Base-by-base conservation (phyloP, 2,329 filamentous ascomycete genomes). In the Orbilia ellipsospora region DNA sequence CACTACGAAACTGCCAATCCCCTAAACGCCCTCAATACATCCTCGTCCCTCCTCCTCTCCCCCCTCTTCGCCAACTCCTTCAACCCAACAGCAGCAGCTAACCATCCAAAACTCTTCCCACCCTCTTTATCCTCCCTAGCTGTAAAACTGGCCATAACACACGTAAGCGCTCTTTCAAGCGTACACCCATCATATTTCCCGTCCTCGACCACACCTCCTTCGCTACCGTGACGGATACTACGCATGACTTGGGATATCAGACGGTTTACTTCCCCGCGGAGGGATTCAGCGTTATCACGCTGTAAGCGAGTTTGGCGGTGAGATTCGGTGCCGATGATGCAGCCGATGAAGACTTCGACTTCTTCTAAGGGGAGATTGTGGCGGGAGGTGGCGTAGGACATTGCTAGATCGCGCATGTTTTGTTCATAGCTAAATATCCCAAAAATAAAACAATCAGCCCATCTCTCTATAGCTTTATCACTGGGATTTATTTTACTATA, bases 301-400 rank as follows among this genome's bases (percentile, higher is more conserved):
- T 85, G 83, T 2, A 80, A 78, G 50, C 79, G 81, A 18, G 78
- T 83, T 51, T 81, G 82, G 1, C 80, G 79, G 13, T 83, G 84
- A 8, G 83, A 83, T 72, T 84, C 85, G 20, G 63, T 77, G 7
- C 79, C 79, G 40, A 89, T 83, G 76, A 89, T 87, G 61, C 83
- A 86, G 28, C 88, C 88, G 31, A 85, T 84, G 79, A 89, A 88
- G 52, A 87, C 86, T 80, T 88, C 87, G 5, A 84, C 81, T 78
- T 88, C 86, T 10, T 81, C 84, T 12, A 87, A 82, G 2, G 55
- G 55, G 4, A 82, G 82, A 3, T 82, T 80, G 23, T 57, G 57
- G 48, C 80, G 80, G 0, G 83, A 82, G 13, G 84, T 80, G 3
- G 83, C 78, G 79, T 82, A 84, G 54, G 81, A 80, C 73, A 83